A percentile compares a stretch with the other conserved stretches of the same genome.
These are phyloP conservation scores for Podochytrium sp. DNA, from an alignment of 192 early-diverging fungal species.

Conservation along the genomic window DNA sequence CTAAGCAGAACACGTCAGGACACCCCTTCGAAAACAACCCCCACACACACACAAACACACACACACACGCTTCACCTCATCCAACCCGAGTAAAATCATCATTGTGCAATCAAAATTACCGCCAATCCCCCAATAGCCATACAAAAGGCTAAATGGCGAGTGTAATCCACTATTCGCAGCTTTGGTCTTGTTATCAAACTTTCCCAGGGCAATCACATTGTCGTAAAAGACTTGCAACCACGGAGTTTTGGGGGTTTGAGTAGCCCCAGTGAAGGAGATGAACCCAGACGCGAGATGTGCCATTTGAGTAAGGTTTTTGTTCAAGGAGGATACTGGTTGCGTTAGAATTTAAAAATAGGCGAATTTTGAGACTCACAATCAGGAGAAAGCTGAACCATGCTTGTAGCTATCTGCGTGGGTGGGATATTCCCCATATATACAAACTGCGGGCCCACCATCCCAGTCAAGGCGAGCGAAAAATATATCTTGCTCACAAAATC, in stretches of 20 bases:
- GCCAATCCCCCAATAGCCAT: neutral
- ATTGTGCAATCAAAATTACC: neutral
- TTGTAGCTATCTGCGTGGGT: neutral
- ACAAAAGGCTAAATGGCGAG: neutral
- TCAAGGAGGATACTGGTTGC: neutral
- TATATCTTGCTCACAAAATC: neutral
- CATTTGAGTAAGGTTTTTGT: neutral
- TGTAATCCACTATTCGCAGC: neutral
- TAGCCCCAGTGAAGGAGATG: neutral
- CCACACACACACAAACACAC: too few relatives aligned
- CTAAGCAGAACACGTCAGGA: neutral
- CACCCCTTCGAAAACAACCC: too few relatives aligned
- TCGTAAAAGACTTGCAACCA: neutral
- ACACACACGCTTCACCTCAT: neutral
- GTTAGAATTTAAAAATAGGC: neutral
- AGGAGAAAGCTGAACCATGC: neutral
- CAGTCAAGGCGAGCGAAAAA: neutral
- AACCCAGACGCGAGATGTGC: neutral
- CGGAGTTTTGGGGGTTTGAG: neutral
- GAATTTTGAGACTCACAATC: neutral
- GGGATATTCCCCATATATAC: neutral
- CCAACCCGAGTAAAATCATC: neutral
- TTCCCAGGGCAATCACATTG: too few relatives aligned
- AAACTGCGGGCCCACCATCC: neutral
- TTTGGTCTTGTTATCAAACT: neutral